Base-by-base conservation (phyloP, 257 asterid species). In the Solanum medicagineum region DNA sequence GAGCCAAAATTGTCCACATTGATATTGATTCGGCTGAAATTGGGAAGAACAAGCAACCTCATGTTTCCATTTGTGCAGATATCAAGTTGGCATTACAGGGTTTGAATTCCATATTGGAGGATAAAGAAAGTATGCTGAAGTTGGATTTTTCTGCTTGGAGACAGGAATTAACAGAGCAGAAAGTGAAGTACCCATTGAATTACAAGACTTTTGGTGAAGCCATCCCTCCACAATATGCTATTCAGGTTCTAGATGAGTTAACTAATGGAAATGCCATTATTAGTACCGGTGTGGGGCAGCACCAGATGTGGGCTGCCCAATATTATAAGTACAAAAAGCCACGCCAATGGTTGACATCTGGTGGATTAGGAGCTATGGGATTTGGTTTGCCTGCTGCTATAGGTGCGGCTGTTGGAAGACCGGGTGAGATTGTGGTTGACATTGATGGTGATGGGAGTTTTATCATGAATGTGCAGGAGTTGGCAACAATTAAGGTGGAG, bases 291-390 rank as follows among this genome's bases (percentile, higher is more conserved):
- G 86, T 83, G n/a, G 86, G 86, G 44, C 86, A 83, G 45, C 86
- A 83, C 81, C 86, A 83, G 17, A 83, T 83, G 86, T 83, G 86
- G 86, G 86, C 81, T 51, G 86, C 86, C n/a, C 86, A 83, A 45
- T 83, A 65, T 32, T 83, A 83, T 12, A 83, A 83, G 86, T 83
- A 68, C 77, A 36, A 45, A 42, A 68, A 66, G 69, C 86, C 86
- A 32, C 81, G 68, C 54, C 86, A 83, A 42, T 83, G 86, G 86
- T 68, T 83, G 86, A 83, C 86, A 15, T 83, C 86, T 24, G 86
- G 86, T 22, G 86, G 86, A 42, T 68, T 83, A 66, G 86, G 86
- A 32, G 86, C 86, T 10, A 83, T 83, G 86, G 86, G 86, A 42
- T 83, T 83, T 19, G 86, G 86, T 20, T 51, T 83, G 69, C 86